phyloP scores from a whole-genome alignment of 2,329 filamentous ascomycete genomes.

The Claviceps arundinis region DNA sequence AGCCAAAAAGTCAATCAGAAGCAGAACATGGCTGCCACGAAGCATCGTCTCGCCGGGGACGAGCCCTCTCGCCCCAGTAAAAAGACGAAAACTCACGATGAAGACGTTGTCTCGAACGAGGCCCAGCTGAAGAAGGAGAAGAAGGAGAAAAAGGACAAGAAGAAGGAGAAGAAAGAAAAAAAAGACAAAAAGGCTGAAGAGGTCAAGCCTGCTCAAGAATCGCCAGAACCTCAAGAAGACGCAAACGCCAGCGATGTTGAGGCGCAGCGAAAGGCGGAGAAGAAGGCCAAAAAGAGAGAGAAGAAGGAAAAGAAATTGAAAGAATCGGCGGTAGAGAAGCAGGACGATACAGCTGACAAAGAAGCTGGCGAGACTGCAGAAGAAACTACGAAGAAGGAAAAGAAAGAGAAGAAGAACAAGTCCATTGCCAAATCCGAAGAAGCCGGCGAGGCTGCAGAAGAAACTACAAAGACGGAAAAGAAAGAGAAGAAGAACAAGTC shows the following conservation, averaged over 20 bases:
- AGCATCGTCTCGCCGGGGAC: slow-evolving; percentile 24
- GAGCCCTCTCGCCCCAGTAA: slow-evolving; percentile 24
- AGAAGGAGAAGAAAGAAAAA: slow-evolving; percentile 17
- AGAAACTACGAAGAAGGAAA: slow-evolving; percentile 17
- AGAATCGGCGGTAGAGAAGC: slow-evolving; percentile 15
- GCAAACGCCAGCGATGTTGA: slow-evolving; percentile 12
- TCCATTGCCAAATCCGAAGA: not conserved
- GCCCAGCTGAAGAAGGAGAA: slow-evolving; percentile 26
- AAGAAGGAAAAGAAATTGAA: slow-evolving; percentile 22
- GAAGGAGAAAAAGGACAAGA: slow-evolving; percentile 21
- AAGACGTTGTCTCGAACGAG: slow-evolving; percentile 16
- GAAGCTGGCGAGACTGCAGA: slow-evolving; percentile 10
- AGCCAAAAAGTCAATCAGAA: not conserved
- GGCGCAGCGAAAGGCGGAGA: slow-evolving; percentile 8
- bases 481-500: slow-evolving; percentile 8
- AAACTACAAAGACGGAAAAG: slow-evolving; percentile 19
- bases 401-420: slow-evolving; percentile 21
- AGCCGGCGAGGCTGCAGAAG: slow-evolving; percentile 10
- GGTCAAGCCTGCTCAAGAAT: slow-evolving; percentile 15
- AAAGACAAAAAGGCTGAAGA: slow-evolving; percentile 21
- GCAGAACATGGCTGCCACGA: slow-evolving; percentile 25
- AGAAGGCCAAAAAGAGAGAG: slow-evolving; percentile 14
- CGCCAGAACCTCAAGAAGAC: slow-evolving; percentile 6
- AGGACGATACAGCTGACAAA: slow-evolving; percentile 11
- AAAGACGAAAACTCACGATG: slow-evolving; percentile 24